These are phyloP conservation scores for Colletotrichum tropicicola DNA, from an alignment of 2,329 filamentous ascomycete species.

Conservation along the genomic window DNA sequence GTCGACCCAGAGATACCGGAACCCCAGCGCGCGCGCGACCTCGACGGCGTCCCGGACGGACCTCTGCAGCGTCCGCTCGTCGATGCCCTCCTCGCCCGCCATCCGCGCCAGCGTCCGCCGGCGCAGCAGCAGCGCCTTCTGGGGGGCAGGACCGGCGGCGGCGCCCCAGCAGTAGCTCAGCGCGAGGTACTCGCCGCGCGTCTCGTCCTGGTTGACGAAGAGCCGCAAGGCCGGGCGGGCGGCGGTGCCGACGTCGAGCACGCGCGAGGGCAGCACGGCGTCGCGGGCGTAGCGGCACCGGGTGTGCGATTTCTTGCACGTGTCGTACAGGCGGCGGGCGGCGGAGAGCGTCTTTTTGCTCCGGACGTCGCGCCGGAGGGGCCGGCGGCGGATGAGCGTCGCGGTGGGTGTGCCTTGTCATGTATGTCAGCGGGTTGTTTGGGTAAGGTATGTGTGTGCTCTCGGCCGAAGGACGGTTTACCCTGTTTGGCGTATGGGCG, in stretches of 20 bases:
- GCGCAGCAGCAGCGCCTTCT: neutral
- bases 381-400: neutral
- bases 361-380: constrained; percentile 9
- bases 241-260: constrained; percentile 11
- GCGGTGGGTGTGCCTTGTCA: neutral
- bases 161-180: constrained; percentile 34
- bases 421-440: neutral
- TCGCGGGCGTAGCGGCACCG: constrained; percentile 8
- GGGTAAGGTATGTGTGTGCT: neutral
- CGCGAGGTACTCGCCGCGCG: constrained; percentile 24
- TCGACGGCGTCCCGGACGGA: constrained; percentile 26
- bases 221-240: neutral
- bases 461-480: neutral
- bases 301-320: neutral
- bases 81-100: neutral
- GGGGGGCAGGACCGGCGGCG: too few species aligned
- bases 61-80: neutral
- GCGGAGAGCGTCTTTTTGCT: neutral
- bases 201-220: neutral
- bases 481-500: constrained; percentile 5
- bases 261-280: constrained; percentile 7
- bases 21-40: constrained; percentile 9
- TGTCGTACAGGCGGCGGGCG: neutral
- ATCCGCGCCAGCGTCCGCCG: neutral
- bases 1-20: constrained; percentile 33